Conservation (phyloP, 306 rosid species). For the apple (Malus domestica) region ASM211411v1 NC_041792.1:4756001-4756500, state of each 20-base stretch:
- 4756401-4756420: conserved; percentile 89
- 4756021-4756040: conserved; percentile 85
- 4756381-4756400: conserved; percentile 94
- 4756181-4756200: conserved; percentile 63
- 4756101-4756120: conserved; percentile 83
- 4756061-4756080: conserved; percentile 49
- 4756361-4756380: conserved; percentile 97
- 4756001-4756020: conserved; percentile 96
- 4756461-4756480: conserved; percentile 56
- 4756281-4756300: conserved; percentile 96
- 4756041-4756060: conserved; percentile 50
- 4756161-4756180: conserved; percentile 86
- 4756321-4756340: conserved; percentile 68
- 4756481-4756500: conserved; percentile 68
- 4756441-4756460: conserved; percentile 57
- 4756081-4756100: conserved; percentile 67
- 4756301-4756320: conserved; percentile 91
- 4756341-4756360: conserved; percentile 91
- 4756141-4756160: conserved; percentile 95
- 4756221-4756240: conserved; percentile 81
- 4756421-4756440: conserved; percentile 73
- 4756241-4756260: conserved; percentile 83
- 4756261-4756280: conserved; percentile 82
- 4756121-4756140: conserved; percentile 93
- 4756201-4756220: conserved; percentile 61